Percentiles rank a stretch among this genome's conserved stretches.
phyloP scores from a whole-genome alignment of 192 early-diverging fungal genomes.

The Rhizoclosmatium globosum region DNA sequence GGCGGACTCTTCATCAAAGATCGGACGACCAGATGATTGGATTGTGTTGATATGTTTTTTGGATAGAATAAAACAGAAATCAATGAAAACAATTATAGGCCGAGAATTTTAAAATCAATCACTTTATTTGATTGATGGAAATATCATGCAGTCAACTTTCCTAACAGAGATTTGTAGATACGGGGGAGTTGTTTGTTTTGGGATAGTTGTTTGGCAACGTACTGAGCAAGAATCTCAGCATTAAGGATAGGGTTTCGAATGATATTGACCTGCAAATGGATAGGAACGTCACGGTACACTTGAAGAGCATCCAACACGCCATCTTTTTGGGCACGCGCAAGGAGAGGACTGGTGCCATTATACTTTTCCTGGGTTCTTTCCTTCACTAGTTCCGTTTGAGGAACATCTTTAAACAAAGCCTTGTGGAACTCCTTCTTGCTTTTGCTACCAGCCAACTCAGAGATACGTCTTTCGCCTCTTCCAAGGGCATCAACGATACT shows the following conservation, averaged over 20 bases:
- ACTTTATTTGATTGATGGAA: too few species aligned
- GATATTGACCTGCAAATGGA: constrained; percentile 58
- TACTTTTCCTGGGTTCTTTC: constrained; percentile 2
- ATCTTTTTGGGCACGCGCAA: constrained; percentile 5
- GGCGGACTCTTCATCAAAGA: too few species aligned
- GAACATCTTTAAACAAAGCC: constrained; percentile 39
- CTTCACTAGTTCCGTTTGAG: constrained; percentile 25
- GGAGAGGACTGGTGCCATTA: neutral
- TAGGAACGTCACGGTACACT: constrained; percentile 54
- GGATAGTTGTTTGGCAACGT: constrained; percentile 47
- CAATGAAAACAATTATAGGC: too few species aligned
- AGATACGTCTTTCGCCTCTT: constrained; percentile 44
- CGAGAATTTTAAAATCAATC: too few species aligned
- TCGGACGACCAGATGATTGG: too few species aligned
- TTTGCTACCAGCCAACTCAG: constrained; percentile 16
- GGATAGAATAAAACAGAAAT: too few species aligned
- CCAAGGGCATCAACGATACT: constrained; percentile 48
- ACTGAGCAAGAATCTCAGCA: constrained; percentile 56
- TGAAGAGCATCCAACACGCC: constrained; percentile 48
- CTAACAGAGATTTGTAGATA: constrained; percentile 46
- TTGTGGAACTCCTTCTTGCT: constrained; percentile 38
- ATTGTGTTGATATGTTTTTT: too few species aligned
- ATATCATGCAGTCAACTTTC: constrained; percentile 19
- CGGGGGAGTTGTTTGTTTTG: constrained; percentile 37
- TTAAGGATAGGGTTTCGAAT: constrained; percentile 59